phyloP scores from a whole-genome alignment of 2,329 filamentous ascomycete species.

The Epichloe brachyelytri region DNA sequence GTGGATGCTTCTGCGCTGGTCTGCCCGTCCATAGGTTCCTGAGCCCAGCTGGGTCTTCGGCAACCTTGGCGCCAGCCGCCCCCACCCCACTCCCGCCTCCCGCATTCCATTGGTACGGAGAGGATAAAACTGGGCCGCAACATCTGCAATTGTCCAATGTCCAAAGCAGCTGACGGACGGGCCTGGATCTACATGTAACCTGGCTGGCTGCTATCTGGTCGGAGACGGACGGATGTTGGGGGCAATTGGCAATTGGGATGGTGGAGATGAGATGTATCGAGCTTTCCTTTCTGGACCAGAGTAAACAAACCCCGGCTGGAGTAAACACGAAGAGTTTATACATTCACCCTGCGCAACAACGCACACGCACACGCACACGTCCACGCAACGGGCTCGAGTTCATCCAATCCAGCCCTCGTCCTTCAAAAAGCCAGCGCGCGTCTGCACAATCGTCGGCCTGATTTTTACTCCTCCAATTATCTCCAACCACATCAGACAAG shows the following conservation, averaged over 20 bases:
- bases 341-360: constrained; percentile 13
- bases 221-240: constrained; percentile 2
- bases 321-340: constrained; percentile 13
- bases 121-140: background rate
- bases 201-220: background rate
- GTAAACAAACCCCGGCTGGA: constrained; percentile 14
- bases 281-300: constrained; percentile 13
- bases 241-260: background rate
- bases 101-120: constrained; percentile 5
- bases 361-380: constrained; percentile 1
- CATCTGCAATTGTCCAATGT: background rate
- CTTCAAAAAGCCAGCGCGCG: constrained; percentile 28
- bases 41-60: no score
- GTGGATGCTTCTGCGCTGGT: background rate
- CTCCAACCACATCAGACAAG: constrained; percentile 21
- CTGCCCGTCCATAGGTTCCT: no score
- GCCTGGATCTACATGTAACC: background rate
- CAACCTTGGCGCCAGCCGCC: background rate
- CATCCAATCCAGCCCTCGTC: constrained; percentile 19
- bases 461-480: constrained; percentile 24
- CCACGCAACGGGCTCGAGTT: constrained; percentile 6
- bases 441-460: constrained; percentile 18
- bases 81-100: constrained; percentile 1
- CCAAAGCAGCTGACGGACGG: background rate
- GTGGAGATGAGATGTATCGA: constrained; percentile 9